A percentile compares a stretch with the other conserved stretches of the same genome.
These are phyloP conservation scores for Phytomonas sp. DNA, from an alignment of 208 protist genomes.

Conservation along the genomic window DNA sequence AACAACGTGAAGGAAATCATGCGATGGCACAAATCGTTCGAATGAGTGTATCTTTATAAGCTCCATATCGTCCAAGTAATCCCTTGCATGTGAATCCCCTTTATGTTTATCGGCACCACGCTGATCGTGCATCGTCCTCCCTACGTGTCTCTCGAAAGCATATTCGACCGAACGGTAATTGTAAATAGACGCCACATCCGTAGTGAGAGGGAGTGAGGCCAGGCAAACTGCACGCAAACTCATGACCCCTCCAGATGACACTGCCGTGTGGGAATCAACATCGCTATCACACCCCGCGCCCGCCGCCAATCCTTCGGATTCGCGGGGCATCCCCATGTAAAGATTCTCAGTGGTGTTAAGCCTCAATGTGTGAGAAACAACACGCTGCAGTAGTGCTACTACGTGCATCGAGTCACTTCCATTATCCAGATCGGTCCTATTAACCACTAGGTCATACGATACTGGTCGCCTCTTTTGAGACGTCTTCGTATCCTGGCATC, in stretches of 20 bases:
- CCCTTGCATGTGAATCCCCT: neutral
- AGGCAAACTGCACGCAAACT: slow-evolving; percentile 2
- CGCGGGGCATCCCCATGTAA: neutral
- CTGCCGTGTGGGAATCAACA: neutral
- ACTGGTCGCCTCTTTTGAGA: neutral
- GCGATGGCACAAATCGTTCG: neutral
- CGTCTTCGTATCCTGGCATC: neutral
- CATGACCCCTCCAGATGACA: neutral
- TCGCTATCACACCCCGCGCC: neutral
- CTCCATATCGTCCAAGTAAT: neutral
- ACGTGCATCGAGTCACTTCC: neutral
- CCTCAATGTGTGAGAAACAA: neutral
- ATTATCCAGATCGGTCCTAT: neutral
- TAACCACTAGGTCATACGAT: neutral
- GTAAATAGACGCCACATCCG: slow-evolving; percentile 15
- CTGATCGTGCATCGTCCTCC: neutral
- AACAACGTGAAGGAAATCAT: neutral
- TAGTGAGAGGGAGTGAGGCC: slow-evolving; percentile 18
- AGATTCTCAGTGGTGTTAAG: neutral
- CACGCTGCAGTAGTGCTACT: neutral
- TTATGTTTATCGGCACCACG: neutral
- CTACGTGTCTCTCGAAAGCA: slow-evolving; percentile 29
- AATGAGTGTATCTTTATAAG: neutral
- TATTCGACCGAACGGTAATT: slow-evolving; percentile 36
- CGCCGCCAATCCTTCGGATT: neutral